phyloP scores from a whole-genome alignment of 257 asterid species.

The Scutellaria minor region DNA sequence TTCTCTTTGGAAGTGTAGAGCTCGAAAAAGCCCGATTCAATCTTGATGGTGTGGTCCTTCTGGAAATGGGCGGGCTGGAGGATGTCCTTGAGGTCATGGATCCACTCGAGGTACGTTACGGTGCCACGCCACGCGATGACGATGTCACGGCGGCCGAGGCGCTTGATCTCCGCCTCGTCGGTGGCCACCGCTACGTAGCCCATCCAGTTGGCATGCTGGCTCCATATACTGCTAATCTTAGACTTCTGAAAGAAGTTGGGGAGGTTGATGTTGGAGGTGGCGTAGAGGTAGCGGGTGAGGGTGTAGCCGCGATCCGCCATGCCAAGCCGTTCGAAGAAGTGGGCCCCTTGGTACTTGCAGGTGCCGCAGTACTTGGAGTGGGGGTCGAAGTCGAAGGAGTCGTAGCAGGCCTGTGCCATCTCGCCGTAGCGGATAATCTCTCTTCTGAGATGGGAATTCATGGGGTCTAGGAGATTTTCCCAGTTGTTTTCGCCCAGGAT shows the following conservation, averaged over 20 bases:
- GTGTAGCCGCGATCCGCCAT: conserved; percentile 65
- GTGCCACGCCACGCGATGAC: conserved; percentile 87
- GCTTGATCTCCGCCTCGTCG: conserved; percentile 55
- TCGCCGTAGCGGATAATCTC: conserved; percentile 77
- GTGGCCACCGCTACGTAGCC: conserved; percentile 75
- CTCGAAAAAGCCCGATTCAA: conserved; percentile 80
- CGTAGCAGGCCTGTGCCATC: conserved; percentile 79
- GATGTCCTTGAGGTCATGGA: conserved; percentile 74
- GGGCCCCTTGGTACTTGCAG: conserved; percentile 57
- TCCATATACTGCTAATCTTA: conserved; percentile 59
- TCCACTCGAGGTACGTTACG: conserved; percentile 83
- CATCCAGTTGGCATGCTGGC: conserved; percentile 87
- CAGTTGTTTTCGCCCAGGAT: conserved; percentile 63
- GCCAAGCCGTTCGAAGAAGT: conserved; percentile 59
- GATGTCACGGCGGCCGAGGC: conserved; percentile 77
- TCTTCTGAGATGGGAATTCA: conserved; percentile 61
- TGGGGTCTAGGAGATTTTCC: conserved; percentile 67
- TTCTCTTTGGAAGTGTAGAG: conserved; percentile 69
- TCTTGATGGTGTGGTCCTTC: conserved; percentile 64
- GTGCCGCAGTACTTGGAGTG: conserved; percentile 84
- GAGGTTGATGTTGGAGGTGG: conserved; percentile 74
- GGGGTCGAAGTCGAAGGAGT: conserved; percentile 83
- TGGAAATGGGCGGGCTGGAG: conserved; percentile 76
- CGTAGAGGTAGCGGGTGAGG: conserved; percentile 60
- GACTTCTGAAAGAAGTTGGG: conserved; percentile 73